Base-by-base conservation (phyloP, 495 filamentous ascomycete species). In the Penicillium ochrochloron region DNA sequence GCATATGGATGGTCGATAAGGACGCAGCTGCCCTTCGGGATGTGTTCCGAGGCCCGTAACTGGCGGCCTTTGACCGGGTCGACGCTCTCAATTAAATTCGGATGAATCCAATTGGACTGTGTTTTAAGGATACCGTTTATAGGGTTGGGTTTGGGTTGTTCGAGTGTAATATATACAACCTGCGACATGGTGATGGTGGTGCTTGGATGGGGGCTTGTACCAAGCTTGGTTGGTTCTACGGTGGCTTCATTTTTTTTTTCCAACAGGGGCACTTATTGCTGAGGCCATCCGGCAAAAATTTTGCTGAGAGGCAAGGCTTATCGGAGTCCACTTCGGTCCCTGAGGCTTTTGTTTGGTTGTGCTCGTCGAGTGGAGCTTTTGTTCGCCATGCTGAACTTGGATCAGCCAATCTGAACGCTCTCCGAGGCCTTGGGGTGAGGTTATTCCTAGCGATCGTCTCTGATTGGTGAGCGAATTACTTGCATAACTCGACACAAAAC, bases 31-130 rank as follows among this genome's bases (percentile, higher is more conserved):
- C 71, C 72, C 67, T 73, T 68, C 34, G 62, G 64, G 34, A 80
- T 69, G 31, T 59, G 66, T 11, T 61, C 51, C 15, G 73, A 71
- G 29, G 66, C 73, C 8, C 68, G 75, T 5, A 80, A 65, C 60
- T 78, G 73, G 23, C 77, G 77, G 58, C 77, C 77, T 50, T 80
- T 80, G 66, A 65, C 42, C 10, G 75, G 69, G 61, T 76, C 65
- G 29, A 60, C 59, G 63, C 67, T 73, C 27, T 80, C 67, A 17
- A 68, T 63, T 50, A 80, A 63, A 53, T 75, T 59, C 7, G 76
- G 72, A 64, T 80, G 76, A 66, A 80, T 70, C 76, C 73, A 78
- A 58, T 66, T 33, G 19, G 64, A 62, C 8, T 62, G 61, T 31
- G 42, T 67, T 27, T 63, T 57, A 33, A 35, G 19, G 55, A 62